Conservation (phyloP, 371 early-diverging fungal species). For the Mortierella sp. region DNA sequence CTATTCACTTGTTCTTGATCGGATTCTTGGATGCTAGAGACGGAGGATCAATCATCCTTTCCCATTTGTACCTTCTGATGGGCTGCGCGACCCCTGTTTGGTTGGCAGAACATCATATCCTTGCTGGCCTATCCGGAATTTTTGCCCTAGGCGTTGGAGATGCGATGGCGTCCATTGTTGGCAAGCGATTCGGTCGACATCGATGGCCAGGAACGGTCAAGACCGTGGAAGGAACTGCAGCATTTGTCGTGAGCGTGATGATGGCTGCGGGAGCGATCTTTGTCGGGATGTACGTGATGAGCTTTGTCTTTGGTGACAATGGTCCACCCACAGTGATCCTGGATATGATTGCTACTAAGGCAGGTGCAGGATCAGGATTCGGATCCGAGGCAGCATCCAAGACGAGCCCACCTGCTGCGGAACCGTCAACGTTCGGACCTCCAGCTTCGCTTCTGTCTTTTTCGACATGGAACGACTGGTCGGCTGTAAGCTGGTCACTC, state of each 20-base stretch:
- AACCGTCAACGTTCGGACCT: slow-evolving; percentile 13
- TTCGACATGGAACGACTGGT: slow-evolving; percentile 46
- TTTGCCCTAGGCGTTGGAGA: slow-evolving; percentile 90
- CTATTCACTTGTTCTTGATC: slow-evolving; percentile 75
- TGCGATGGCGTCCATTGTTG: slow-evolving; percentile 87
- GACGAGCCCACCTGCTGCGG: not conserved
- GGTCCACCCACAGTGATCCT: not conserved
- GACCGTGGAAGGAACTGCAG: slow-evolving; percentile 89
- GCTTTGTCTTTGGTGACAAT: slow-evolving; percentile 40
- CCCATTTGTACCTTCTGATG: slow-evolving; percentile 87
- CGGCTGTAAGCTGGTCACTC: slow-evolving; percentile 37
- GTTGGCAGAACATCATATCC: slow-evolving; percentile 68
- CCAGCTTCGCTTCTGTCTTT: slow-evolving; percentile 32
- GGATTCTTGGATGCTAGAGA: slow-evolving; percentile 88
- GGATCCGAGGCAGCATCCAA: not conserved
- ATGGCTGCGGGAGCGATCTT: slow-evolving; percentile 58
- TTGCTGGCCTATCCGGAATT: slow-evolving; percentile 81
- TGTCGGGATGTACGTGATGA: slow-evolving; percentile 52
- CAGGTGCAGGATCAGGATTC: not conserved
- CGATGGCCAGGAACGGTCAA: slow-evolving; percentile 85
- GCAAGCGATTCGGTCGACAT: slow-evolving; percentile 74
- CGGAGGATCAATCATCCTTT: slow-evolving; percentile 81
- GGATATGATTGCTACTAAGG: not conserved
- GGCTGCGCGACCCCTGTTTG: slow-evolving; percentile 94
- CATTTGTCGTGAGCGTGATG: slow-evolving; percentile 74